These are phyloP conservation scores for Capsicum chinense DNA, from an alignment of 257 asterid genomes.

Conservation along the genomic window DNA sequence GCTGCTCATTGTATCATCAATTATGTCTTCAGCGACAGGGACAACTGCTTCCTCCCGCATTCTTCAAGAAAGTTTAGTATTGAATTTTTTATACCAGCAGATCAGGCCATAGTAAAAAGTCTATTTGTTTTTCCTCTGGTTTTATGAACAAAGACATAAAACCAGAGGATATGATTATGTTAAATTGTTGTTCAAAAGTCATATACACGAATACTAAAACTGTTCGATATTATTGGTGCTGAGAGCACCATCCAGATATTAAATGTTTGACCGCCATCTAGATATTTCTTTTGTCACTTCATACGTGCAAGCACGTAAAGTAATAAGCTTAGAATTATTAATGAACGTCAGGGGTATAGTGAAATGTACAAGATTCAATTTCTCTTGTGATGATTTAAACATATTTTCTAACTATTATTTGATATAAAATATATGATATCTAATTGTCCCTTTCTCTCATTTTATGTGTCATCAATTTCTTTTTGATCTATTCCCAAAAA, in stretches of 20 bases:
- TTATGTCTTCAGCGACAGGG: background rate
- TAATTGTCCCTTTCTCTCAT: no score
- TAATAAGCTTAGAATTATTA: no score
- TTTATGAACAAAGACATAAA: background rate
- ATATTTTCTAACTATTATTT: no score
- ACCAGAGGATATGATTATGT: slow-evolving; percentile 1
- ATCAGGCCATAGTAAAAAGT: background rate
- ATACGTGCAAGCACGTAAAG: no score
- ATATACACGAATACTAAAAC: background rate
- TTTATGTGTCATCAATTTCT: no score
- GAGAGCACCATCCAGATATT: background rate
- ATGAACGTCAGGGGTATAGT: no score
- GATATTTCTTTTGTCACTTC: background rate
- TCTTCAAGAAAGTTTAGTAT: background rate
- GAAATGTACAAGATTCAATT: no score
- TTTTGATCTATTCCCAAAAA: no score
- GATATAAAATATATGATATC: no score
- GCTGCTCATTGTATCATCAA: slow-evolving; percentile 9
- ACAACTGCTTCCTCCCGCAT: slow-evolving; percentile 29
- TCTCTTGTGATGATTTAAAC: no score
- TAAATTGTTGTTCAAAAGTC: background rate
- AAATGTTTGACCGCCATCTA: background rate
- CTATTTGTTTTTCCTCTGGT: background rate
- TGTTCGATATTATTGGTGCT: background rate
- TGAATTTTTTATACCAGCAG: background rate